Conservation (phyloP, 257 asterid genomes). For the Nicotiana sylvestris region DNA sequence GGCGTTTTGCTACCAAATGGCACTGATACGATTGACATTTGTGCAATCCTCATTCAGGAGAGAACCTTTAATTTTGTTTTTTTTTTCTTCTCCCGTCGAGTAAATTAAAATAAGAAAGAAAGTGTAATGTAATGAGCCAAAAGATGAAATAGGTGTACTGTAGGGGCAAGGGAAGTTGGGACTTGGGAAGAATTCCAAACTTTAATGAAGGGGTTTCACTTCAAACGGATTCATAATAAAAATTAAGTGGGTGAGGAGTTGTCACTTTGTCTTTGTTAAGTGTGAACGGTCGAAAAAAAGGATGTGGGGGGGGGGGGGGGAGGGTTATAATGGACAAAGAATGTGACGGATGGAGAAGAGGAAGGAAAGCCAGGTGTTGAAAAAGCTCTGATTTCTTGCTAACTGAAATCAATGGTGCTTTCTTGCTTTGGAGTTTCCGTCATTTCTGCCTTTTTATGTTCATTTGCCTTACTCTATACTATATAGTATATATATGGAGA, state of each 20-base stretch:
- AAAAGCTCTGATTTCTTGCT: conserved; percentile 41
- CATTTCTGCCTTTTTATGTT: background rate
- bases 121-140: background rate
- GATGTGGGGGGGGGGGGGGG: conserved; percentile 25
- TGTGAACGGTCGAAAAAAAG: conserved; percentile 14
- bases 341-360: conserved; percentile 24
- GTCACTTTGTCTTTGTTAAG: conserved; percentile 5
- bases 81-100: background rate
- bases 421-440: conserved; percentile 17
- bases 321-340: too few relatives aligned
- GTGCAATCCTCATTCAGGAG: conserved; percentile 39
- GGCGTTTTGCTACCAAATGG: conserved; percentile 24
- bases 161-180: conserved; percentile 3
- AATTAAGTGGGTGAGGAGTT: conserved; percentile 3
- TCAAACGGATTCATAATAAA: background rate
- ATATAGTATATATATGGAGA: too few relatives aligned
- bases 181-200: background rate
- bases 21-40: conserved; percentile 34
- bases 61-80: background rate
- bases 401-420: conserved; percentile 41
- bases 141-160: background rate
- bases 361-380: conserved; percentile 50
- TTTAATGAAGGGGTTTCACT: background rate
- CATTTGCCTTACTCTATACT: too few relatives aligned
- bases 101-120: background rate